A percentile compares a stretch with the other conserved stretches of the same genome.
Evolutionary conservation across 371 early-diverging fungal species (phyloP).

Genomic region (Lichtheimia ornata): DNA sequence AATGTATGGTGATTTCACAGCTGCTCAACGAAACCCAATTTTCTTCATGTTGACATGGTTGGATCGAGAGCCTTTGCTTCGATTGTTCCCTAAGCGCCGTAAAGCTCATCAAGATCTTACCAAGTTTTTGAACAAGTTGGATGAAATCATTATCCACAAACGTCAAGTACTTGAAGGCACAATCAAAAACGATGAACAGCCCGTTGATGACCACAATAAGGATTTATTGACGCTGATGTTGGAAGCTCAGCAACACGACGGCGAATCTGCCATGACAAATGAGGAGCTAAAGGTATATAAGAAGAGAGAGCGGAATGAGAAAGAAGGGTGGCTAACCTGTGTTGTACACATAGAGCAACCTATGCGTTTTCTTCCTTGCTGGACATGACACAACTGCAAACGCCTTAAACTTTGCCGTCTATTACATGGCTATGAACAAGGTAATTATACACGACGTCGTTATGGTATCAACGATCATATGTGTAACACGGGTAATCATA

Average conservation of each 20-base stretch:
- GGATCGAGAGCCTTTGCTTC: conserved; percentile 15
- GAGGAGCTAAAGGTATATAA: conserved; percentile 28
- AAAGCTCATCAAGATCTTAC: conserved; percentile 9
- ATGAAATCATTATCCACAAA: conserved; percentile 1
- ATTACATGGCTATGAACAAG: conserved; percentile 28
- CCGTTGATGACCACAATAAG: conserved; percentile 21
- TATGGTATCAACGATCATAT: not conserved
- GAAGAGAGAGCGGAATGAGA: not conserved
- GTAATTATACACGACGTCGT: not conserved
- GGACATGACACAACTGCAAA: conserved; percentile 34
- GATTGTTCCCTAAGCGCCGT: conserved; percentile 25
- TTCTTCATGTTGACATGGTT: conserved; percentile 25
- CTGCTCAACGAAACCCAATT: conserved; percentile 4
- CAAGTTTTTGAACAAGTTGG: conserved; percentile 10
- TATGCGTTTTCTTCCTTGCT: conserved; percentile 16
- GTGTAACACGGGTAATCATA: not conserved
- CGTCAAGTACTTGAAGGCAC: not conserved
- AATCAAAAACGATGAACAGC: not conserved
- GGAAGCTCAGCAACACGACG: conserved; percentile 37
- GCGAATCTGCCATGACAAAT: conserved; percentile 24
- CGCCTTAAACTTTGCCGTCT: conserved; percentile 23
- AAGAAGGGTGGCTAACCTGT: not conserved
- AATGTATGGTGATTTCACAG: conserved; percentile 9
- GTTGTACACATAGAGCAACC: conserved; percentile 1
- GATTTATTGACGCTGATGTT: conserved; percentile 60